A percentile compares a stretch with the other conserved stretches of the same genome.
Evolutionary conservation across 2,329 filamentous ascomycete genomes (phyloP).

Genomic region (Fonsecaea erecta): DNA sequence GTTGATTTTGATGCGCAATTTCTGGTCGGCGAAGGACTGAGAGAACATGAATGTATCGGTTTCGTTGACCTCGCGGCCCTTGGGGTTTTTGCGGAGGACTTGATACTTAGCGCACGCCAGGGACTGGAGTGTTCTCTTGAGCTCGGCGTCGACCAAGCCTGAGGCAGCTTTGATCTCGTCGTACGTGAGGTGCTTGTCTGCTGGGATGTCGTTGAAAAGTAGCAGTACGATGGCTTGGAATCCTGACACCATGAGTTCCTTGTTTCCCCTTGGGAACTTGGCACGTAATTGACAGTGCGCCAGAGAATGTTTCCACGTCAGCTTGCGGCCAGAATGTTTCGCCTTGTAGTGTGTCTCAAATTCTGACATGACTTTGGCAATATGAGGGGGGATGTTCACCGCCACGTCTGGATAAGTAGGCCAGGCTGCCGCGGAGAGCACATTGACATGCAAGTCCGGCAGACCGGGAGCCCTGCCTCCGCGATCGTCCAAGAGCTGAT

Average conservation of each 20-base stretch:
- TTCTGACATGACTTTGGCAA: slow-evolving; percentile 74
- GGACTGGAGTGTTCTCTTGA: slow-evolving; percentile 90
- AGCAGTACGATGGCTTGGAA: slow-evolving; percentile 91
- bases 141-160: slow-evolving; percentile 74
- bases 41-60: slow-evolving; percentile 89
- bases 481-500: slow-evolving; percentile 66
- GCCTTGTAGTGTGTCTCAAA: slow-evolving; percentile 86
- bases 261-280: slow-evolving; percentile 75
- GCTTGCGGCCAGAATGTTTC: slow-evolving; percentile 84
- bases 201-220: slow-evolving; percentile 77
- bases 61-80: slow-evolving; percentile 75
- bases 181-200: slow-evolving; percentile 71
- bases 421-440: slow-evolving; percentile 92
- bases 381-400: slow-evolving; percentile 74
- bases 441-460: slow-evolving; percentile 81
- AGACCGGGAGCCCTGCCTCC: slow-evolving; percentile 55
- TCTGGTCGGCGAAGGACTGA: slow-evolving; percentile 73
- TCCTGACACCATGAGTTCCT: slow-evolving; percentile 87
- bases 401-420: slow-evolving; percentile 81
- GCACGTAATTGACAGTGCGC: slow-evolving; percentile 87
- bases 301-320: slow-evolving; percentile 92
- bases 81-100: slow-evolving; percentile 83
- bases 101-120: slow-evolving; percentile 88
- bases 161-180: slow-evolving; percentile 74
- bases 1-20: slow-evolving; percentile 96